Evolutionary conservation across 306 rosid genomes (phyloP).

Genomic region (Pyrus bretschneideri): DNA sequence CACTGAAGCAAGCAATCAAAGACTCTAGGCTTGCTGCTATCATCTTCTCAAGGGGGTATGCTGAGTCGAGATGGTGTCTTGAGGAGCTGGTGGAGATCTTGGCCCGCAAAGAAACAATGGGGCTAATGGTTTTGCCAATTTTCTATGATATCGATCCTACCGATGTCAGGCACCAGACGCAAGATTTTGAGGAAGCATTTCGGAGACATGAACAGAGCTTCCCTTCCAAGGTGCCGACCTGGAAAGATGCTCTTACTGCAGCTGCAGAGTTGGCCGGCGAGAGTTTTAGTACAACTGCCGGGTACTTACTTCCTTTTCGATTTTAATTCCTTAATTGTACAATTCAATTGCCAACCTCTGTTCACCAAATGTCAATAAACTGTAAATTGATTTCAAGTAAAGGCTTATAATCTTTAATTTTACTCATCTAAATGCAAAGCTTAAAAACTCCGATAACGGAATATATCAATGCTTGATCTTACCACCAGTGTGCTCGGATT

Average conservation of each 20-base stretch:
- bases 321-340: not conserved
- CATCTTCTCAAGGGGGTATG: not conserved
- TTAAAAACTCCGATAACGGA: too few species aligned
- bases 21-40: not conserved
- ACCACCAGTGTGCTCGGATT: too few species aligned
- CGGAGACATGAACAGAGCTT: not conserved
- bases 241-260: not conserved
- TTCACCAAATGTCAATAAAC: not conserved
- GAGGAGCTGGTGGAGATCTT: not conserved
- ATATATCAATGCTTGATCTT: too few species aligned
- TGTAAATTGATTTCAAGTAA: too few species aligned
- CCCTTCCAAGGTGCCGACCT: not conserved
- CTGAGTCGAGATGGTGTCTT: not conserved
- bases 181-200: fast-evolving
- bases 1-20: not conserved
- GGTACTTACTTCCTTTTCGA: not conserved
- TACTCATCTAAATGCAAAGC: too few species aligned
- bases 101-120: not conserved
- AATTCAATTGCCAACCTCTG: not conserved
- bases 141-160: too few species aligned
- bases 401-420: too few species aligned
- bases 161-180: not conserved
- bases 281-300: fast-evolving
- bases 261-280: not conserved
- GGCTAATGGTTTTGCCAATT: not conserved